Evolutionary conservation across 1,284 basidiomycete species (phyloP).

Genomic region (Pseudozyma pruni): DNA sequence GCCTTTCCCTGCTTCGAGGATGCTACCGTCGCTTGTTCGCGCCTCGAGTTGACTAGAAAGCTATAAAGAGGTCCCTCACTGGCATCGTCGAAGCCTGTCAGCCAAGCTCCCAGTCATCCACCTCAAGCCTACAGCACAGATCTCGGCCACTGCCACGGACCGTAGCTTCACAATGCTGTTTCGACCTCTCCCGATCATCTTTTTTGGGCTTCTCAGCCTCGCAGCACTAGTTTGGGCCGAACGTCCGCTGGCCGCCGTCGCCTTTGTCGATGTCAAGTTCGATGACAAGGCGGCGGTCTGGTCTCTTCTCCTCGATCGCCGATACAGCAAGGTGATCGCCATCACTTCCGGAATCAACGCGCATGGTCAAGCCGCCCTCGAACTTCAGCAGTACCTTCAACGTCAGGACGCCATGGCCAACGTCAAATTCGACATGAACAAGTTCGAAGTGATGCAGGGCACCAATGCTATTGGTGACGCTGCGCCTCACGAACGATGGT

Average conservation of each 20-base stretch:
- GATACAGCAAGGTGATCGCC: slow-evolving; percentile 23
- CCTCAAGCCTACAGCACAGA: no score
- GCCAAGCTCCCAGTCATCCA: no score
- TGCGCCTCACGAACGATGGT: slow-evolving; percentile 29
- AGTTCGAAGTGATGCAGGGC: slow-evolving; percentile 17
- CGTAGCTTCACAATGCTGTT: slow-evolving; percentile 12
- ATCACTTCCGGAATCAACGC: slow-evolving; percentile 28
- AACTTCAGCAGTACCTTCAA: slow-evolving; percentile 11
- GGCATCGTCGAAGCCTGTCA: no score
- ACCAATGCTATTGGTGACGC: background rate
- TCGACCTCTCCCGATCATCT: background rate
- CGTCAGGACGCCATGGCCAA: slow-evolving; percentile 9
- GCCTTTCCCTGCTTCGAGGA: no score
- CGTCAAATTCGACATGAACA: background rate
- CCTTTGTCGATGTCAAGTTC: slow-evolving; percentile 42
- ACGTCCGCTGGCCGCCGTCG: slow-evolving; percentile 11
- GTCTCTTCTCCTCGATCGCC: slow-evolving; percentile 18
- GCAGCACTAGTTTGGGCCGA: background rate
- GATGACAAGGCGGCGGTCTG: slow-evolving; percentile 46
- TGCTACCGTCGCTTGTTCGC: no score
- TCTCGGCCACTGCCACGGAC: no score
- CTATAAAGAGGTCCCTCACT: no score
- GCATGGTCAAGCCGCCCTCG: slow-evolving; percentile 20
- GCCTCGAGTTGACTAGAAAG: no score
- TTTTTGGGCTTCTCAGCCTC: background rate